These are phyloP conservation scores for Saturnispora saitoi DNA, from an alignment of 805 yeast genomes.

Conservation along the genomic window DNA sequence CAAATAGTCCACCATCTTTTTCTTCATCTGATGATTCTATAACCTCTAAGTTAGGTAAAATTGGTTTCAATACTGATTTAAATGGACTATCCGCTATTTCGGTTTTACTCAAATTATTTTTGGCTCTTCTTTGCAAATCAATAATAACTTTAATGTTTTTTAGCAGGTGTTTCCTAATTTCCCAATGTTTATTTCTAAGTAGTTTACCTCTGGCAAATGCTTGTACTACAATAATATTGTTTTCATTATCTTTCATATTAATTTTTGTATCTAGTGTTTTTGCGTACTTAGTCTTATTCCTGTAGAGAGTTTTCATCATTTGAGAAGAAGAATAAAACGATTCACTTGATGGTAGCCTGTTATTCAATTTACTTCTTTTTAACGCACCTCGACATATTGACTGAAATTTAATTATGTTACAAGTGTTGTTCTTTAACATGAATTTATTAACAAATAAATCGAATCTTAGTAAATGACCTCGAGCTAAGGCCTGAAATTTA, in stretches of 20 bases:
- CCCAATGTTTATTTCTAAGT: conserved; percentile 15
- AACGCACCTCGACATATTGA: conserved; percentile 41
- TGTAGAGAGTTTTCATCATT: conserved; percentile 34
- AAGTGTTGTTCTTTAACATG: conserved; percentile 48
- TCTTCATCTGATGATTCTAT: neutral
- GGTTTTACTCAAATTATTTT: conserved; percentile 29
- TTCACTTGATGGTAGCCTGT: neutral
- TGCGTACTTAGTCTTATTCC: conserved; percentile 22
- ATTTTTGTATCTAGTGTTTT: conserved; percentile 15
- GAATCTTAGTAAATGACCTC: conserved; percentile 64
- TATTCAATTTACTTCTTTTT: conserved; percentile 2
- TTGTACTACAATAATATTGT: conserved; percentile 27
- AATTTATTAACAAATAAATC: conserved; percentile 53
- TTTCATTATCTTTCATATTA: conserved; percentile 15
- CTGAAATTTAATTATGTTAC: conserved; percentile 41
- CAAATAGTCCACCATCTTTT: conserved; percentile 10
- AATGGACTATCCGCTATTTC: neutral
- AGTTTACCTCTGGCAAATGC: conserved; percentile 29
- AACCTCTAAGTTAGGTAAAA: neutral
- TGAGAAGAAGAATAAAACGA: conserved; percentile 17
- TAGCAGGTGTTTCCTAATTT: conserved; percentile 15
- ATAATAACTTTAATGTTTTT: conserved; percentile 21
- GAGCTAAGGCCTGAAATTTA: conserved; percentile 56
- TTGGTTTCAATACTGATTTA: neutral
- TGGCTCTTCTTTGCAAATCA: conserved; percentile 34